Evolutionary conservation across 768 basidiomycete species (phyloP).

Genomic region (Lactarius hengduanensis): DNA sequence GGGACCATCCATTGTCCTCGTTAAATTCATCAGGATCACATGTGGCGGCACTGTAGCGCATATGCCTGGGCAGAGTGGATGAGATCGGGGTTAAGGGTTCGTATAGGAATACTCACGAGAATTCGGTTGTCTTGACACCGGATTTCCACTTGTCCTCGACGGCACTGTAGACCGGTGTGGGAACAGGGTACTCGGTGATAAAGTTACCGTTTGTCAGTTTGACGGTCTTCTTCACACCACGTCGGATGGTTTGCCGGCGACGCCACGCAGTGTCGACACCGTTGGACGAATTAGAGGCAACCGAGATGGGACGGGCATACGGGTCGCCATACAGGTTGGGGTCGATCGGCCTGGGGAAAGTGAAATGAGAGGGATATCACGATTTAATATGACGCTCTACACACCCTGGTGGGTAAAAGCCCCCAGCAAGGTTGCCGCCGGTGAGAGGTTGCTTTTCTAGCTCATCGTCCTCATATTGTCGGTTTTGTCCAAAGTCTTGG

Average conservation of each 20-base stretch:
- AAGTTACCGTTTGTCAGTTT: slow-evolving; percentile 93
- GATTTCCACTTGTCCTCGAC: slow-evolving; percentile 76
- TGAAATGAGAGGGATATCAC: slow-evolving; percentile 5
- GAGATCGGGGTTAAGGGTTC: not conserved
- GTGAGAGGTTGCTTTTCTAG: slow-evolving; percentile 78
- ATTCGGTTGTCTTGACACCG: slow-evolving; percentile 73
- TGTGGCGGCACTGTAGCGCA: slow-evolving; percentile 93
- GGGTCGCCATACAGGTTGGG: slow-evolving; percentile 68
- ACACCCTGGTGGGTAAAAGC: slow-evolving; percentile 76
- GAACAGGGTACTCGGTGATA: slow-evolving; percentile 86
- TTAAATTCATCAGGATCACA: slow-evolving; percentile 88
- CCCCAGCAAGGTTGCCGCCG: slow-evolving; percentile 54
- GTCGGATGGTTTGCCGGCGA: slow-evolving; percentile 87
- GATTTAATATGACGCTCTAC: slow-evolving; percentile 34
- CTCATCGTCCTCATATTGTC: slow-evolving; percentile 61
- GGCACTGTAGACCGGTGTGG: slow-evolving; percentile 77
- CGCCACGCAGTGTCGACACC: slow-evolving; percentile 46
- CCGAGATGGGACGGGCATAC: slow-evolving; percentile 49
- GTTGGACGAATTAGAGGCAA: slow-evolving; percentile 38
- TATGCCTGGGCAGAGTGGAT: slow-evolving; percentile 55
- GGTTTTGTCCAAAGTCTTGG: slow-evolving; percentile 45
- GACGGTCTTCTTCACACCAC: slow-evolving; percentile 91
- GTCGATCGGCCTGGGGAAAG: slow-evolving; percentile 40
- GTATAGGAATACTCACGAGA: slow-evolving; percentile 61
- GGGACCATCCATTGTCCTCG: slow-evolving; percentile 75